Percentiles rank a stretch among this genome's conserved stretches.
phyloP scores from a whole-genome alignment of 2,329 filamentous ascomycete genomes.

The Lachnellula arida region DNA sequence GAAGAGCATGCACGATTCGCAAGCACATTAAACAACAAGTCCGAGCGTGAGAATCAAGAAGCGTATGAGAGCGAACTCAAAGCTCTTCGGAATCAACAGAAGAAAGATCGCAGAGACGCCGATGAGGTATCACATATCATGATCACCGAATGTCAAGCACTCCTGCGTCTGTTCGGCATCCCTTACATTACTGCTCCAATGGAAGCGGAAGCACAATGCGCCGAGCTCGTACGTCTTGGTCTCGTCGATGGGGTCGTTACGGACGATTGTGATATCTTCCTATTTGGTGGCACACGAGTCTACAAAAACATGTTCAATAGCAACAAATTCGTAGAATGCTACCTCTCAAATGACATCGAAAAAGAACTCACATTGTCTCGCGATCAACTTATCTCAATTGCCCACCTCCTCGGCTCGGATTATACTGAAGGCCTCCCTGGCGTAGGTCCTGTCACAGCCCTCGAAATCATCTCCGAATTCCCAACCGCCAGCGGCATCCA shows the following conservation, averaged over 20 bases:
- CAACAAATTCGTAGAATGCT: slow-evolving; percentile 97
- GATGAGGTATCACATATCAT: slow-evolving; percentile 97
- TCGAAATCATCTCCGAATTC: slow-evolving; percentile 94
- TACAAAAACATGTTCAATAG: slow-evolving; percentile 99
- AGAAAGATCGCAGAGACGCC: slow-evolving; percentile 90
- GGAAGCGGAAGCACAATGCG: slow-evolving; percentile 98
- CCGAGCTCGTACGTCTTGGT: slow-evolving; percentile 78
- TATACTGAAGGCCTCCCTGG: slow-evolving; percentile 91
- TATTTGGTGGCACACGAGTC: slow-evolving; percentile 91
- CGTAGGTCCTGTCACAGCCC: slow-evolving; percentile 87
- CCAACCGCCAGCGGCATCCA: slow-evolving; percentile 52
- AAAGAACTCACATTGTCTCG: slow-evolving; percentile 83
- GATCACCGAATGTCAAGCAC: slow-evolving; percentile 89
- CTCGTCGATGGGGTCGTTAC: slow-evolving; percentile 97
- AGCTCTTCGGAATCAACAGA: slow-evolving; percentile 86
- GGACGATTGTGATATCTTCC: slow-evolving; percentile 92
- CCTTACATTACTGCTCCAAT: slow-evolving; percentile 97
- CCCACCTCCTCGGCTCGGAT: slow-evolving; percentile 87
- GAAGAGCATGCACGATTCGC: slow-evolving; percentile 94
- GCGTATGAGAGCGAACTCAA: slow-evolving; percentile 86
- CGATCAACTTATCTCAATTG: slow-evolving; percentile 82
- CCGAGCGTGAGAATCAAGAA: slow-evolving; percentile 62
- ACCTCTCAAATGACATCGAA: slow-evolving; percentile 76
- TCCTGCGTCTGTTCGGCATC: slow-evolving; percentile 84
- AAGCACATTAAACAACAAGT: slow-evolving; percentile 75